These are phyloP conservation scores for Cyphellophora attinorum DNA, from an alignment of 2,329 filamentous ascomycete genomes.

Conservation along the genomic window DNA sequence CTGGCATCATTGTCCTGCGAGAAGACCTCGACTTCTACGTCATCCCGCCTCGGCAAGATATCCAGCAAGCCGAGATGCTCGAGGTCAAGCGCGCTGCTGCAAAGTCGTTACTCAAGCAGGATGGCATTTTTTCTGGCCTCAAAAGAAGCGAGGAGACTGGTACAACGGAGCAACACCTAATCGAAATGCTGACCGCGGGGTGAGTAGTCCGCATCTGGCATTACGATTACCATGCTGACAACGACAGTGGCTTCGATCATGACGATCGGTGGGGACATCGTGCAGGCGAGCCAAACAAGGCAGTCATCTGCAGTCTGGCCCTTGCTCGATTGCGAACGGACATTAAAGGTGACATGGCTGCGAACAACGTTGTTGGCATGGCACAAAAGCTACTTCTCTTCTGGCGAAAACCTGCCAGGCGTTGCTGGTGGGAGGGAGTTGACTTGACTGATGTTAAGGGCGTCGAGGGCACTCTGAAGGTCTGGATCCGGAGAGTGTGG, in stretches of 20 bases:
- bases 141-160: constrained; percentile 92
- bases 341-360: constrained; percentile 66
- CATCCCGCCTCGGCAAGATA: constrained; percentile 77
- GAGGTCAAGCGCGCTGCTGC: constrained; percentile 90
- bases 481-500: constrained; percentile 98
- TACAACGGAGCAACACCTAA: constrained; percentile 94
- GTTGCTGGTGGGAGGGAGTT: constrained; percentile 99
- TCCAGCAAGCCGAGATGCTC: constrained; percentile 83
- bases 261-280: constrained; percentile 94
- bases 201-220: too few species aligned
- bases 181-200: constrained; percentile 98
- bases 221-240: too few species aligned
- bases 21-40: constrained; percentile 97
- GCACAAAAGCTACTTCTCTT: constrained; percentile 95
- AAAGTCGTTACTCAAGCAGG: constrained; percentile 73
- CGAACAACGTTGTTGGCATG: constrained; percentile 80
- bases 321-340: constrained; percentile 88
- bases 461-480: constrained; percentile 83
- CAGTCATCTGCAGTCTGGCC: constrained; percentile 92
- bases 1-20: constrained; percentile 90
- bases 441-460: constrained; percentile 84
- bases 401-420: constrained; percentile 90
- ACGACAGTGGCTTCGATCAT: constrained; percentile 82
- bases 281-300: constrained; percentile 95
- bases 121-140: constrained; percentile 91